A percentile compares a stretch with the other conserved stretches of the same genome.
These are phyloP conservation scores for Trichoderma sp. DNA, from an alignment of 2,329 filamentous ascomycete species.

Conservation along the genomic window DNA sequence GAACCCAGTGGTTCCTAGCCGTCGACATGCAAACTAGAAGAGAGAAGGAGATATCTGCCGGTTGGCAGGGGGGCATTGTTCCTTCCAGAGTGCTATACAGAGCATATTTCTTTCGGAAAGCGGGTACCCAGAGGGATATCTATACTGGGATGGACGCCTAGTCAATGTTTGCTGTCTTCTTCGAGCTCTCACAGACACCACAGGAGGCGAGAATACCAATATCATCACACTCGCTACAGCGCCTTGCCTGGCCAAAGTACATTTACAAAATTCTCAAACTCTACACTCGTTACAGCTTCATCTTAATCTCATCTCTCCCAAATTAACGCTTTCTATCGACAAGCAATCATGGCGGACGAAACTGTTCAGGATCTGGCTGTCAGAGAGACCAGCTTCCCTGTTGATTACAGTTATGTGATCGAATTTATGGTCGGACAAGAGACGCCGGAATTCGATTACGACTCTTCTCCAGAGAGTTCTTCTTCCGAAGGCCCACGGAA, in stretches of 20 bases:
- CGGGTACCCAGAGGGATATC: background rate
- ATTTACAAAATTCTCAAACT: background rate
- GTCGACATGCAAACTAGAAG: background rate
- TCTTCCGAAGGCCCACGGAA: too few species aligned
- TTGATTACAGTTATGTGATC: conserved; percentile 25
- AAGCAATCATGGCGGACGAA: background rate
- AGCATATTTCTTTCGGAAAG: background rate
- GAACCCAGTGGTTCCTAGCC: background rate
- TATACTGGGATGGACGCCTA: background rate
- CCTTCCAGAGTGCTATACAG: background rate
- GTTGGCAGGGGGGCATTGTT: background rate
- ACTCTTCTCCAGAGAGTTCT: background rate
- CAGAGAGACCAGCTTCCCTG: background rate
- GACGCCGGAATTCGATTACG: conserved; percentile 9
- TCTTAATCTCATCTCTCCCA: background rate
- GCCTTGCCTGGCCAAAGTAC: background rate
- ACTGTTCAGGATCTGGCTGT: background rate
- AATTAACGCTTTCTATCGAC: background rate
- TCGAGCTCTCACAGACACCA: background rate
- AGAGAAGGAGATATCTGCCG: background rate
- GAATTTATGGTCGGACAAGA: conserved; percentile 28
- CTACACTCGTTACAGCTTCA: background rate
- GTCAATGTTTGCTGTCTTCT: background rate
- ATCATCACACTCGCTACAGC: background rate
- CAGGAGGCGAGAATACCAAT: background rate